Evolutionary conservation across 2,329 filamentous ascomycete genomes (phyloP), one percentile per base, ranked within the genome.

Genomic region (Orbilia javanica): DNA sequence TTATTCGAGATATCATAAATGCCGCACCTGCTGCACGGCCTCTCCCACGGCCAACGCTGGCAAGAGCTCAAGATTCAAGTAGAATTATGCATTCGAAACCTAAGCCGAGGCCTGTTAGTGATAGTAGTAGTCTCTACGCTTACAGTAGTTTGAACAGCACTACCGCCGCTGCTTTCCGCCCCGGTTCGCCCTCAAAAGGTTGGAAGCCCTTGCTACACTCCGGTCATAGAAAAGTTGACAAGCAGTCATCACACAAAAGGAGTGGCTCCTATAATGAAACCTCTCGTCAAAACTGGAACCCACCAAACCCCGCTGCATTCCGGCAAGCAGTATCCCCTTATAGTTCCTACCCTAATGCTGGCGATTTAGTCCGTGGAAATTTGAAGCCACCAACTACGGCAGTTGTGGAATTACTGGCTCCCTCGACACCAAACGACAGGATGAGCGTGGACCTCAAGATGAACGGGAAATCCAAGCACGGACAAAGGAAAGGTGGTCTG

Each of bases 251-350:
- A 1, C 94, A 97, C 84, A 94, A 93, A 84, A 90, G 94, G 22
- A 97, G 93, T 82, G 93, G 91, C 62, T 97, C 94, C 83, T 91
- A 96, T 81, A 93, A 92, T 0, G 93, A 97, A 84, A 95, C 94
- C 0, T 84, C 95, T 64, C 87, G 93, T 80, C 92, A 96, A 82
- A 84, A 90, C 85, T 84, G 89, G 67, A 84, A 87, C 10, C 87
- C 88, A 1, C 81, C 88, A 7, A 84, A 42, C 83, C 87, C 34
- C 82, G 83, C 63, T 80, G 67, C 68, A n/a, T 74, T 74, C 29
- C 46, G 68, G 20, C 75, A 79, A 25, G 55, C 48, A 25, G 27
- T 46, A 83, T 79, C 85, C 22, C 83, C 84, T 52, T 82, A 84
- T 57, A 87, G 91, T 79, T 87, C 90, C 8, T 86, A 90, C 22